phyloP scores from a whole-genome alignment of 2,329 filamentous ascomycete genomes.

The Ilyonectria sp. region DNA sequence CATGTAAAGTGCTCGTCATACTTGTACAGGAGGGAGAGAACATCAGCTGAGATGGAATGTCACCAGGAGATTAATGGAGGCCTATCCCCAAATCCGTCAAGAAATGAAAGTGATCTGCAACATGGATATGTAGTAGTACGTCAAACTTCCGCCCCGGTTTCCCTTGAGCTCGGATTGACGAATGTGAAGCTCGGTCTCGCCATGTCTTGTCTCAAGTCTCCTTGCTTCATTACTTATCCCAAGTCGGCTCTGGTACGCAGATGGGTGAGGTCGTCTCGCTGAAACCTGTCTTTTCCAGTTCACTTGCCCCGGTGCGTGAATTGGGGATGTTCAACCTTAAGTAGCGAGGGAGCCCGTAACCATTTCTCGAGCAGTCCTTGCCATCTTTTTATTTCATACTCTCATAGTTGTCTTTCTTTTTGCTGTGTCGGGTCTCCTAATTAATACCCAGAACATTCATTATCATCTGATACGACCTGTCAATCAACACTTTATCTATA shows the following conservation, averaged over 20 bases:
- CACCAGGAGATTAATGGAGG: not conserved
- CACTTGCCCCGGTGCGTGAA: not conserved
- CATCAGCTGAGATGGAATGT: not conserved
- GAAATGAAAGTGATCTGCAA: constrained; percentile 1
- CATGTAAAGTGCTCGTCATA: not conserved
- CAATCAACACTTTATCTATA: not conserved
- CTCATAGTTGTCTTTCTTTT: constrained; percentile 12
- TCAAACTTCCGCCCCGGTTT: not conserved
- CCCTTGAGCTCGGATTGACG: constrained; percentile 3
- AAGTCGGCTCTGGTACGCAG: constrained; percentile 40
- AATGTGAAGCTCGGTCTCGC: constrained; percentile 1
- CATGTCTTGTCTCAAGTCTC: constrained; percentile 45
- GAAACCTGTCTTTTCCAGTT: constrained; percentile 10
- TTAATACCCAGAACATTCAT: not conserved
- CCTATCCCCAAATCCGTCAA: not conserved
- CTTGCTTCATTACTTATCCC: constrained; percentile 46
- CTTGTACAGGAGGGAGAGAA: not conserved
- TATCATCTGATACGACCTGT: not conserved
- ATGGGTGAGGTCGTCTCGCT: constrained; percentile 34
- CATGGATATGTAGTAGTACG: constrained; percentile 9
- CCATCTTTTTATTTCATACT: not conserved
- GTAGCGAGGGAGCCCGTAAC: not conserved
- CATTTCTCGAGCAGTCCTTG: not conserved
- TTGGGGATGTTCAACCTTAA: constrained; percentile 8
- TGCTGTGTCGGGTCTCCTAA: not conserved